phyloP scores from a whole-genome alignment of 2,329 filamentous ascomycete genomes.

The Colletotrichum zoysiae region DNA sequence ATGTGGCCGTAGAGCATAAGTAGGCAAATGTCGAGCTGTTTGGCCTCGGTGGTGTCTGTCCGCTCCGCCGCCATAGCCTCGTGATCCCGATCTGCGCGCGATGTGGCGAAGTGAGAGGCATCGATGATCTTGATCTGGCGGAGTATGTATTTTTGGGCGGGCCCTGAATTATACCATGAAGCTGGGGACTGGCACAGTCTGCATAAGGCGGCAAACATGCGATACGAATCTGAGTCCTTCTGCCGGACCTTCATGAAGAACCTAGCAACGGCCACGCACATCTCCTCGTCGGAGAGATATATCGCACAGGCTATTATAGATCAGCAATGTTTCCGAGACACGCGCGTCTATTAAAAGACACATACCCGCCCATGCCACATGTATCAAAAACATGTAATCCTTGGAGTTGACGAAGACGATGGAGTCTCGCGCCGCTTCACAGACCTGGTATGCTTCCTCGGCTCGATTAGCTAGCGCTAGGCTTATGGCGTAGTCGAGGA shows the following conservation, averaged over 20 bases:
- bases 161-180: slow-evolving; percentile 82
- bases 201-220: slow-evolving; percentile 84
- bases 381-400: slow-evolving; percentile 77
- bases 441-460: slow-evolving; percentile 82
- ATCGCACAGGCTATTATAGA: slow-evolving; percentile 79
- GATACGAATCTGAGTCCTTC: slow-evolving; percentile 84
- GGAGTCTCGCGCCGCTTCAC: slow-evolving; percentile 82
- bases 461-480: slow-evolving; percentile 76
- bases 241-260: slow-evolving; percentile 88
- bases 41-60: slow-evolving; percentile 5
- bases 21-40: slow-evolving; percentile 79
- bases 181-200: slow-evolving; percentile 79
- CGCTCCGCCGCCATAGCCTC: slow-evolving; percentile 53
- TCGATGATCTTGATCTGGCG: slow-evolving; percentile 94
- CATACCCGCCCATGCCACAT: slow-evolving; percentile 80
- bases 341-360: background rate
- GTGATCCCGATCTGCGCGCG: slow-evolving; percentile 33
- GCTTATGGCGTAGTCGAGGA: slow-evolving; percentile 86
- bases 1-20: slow-evolving; percentile 93
- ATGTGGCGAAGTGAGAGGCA: slow-evolving; percentile 58
- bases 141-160: slow-evolving; percentile 90
- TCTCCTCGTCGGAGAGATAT: slow-evolving; percentile 82
- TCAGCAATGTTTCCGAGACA: slow-evolving; percentile 19
- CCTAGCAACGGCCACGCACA: slow-evolving; percentile 78
- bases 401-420: slow-evolving; percentile 83